A percentile compares a stretch with the other conserved stretches of the same genome.
phyloP scores from a whole-genome alignment of 106 monocot genomes.

The Posidonia australis region DNA sequence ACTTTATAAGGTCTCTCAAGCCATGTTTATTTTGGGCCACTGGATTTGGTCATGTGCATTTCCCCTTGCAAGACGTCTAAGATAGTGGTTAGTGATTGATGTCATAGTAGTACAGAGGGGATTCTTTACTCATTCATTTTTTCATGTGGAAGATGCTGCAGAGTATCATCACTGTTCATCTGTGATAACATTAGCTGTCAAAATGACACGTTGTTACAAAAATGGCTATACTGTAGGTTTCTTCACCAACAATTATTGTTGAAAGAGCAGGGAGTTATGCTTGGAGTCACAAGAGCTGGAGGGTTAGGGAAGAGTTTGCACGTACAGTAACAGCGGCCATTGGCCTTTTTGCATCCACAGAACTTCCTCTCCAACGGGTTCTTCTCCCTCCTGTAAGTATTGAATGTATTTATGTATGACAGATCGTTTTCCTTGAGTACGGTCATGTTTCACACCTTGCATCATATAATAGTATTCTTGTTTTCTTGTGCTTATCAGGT shows the following conservation, averaged over 20 bases:
- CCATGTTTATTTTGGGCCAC: no score
- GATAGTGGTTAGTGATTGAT: no score
- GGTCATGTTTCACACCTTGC: background rate
- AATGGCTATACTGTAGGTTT: constrained; percentile 41
- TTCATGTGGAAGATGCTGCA: no score
- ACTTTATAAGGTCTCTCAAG: no score
- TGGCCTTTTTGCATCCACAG: constrained; percentile 91
- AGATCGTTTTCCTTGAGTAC: background rate
- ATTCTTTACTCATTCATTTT: no score
- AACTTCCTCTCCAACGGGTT: constrained; percentile 78
- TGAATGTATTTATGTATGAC: background rate
- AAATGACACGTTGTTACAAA: background rate
- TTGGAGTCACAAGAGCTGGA: constrained; percentile 95
- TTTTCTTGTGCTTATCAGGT: constrained; percentile 38
- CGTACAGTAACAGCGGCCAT: constrained; percentile 76
- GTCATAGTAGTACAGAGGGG: no score
- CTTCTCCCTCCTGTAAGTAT: constrained; percentile 74
- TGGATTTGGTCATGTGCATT: no score
- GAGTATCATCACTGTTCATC: no score
- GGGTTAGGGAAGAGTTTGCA: constrained; percentile 88
- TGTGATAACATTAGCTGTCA: background rate
- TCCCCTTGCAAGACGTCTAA: no score
- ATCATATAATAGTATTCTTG: background rate
- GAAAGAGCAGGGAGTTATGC: constrained; percentile 97
- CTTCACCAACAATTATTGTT: constrained; percentile 96